Percentiles rank a stretch among this genome's conserved stretches.
phyloP scores from a whole-genome alignment of 768 basidiomycete genomes.

The Suillus placidus region DNA sequence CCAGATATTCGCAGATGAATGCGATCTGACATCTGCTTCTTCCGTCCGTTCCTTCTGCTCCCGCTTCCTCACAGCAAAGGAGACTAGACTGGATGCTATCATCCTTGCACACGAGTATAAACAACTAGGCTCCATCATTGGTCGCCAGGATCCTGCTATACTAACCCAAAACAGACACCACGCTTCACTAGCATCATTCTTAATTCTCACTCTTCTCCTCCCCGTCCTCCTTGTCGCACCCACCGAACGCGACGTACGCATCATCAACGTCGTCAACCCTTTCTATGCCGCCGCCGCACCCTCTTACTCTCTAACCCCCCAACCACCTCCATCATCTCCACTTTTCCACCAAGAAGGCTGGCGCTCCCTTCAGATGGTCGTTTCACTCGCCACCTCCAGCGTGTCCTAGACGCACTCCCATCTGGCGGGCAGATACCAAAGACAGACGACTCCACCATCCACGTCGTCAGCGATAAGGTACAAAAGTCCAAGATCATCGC shows the following conservation, averaged over 20 bases:
- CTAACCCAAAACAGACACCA: constrained; percentile 47
- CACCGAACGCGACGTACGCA: constrained; percentile 87
- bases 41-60: constrained; percentile 75
- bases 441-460: constrained; percentile 34
- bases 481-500: constrained; percentile 78
- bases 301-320: constrained; percentile 35
- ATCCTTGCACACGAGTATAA: constrained; percentile 79
- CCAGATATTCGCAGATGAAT: constrained; percentile 78
- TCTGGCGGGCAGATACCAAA: constrained; percentile 54
- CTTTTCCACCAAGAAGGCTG: constrained; percentile 63
- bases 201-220: constrained; percentile 77
- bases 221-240: constrained; percentile 82
- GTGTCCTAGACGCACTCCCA: constrained; percentile 81
- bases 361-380: constrained; percentile 60
- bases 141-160: constrained; percentile 28
- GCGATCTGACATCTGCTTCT: constrained; percentile 66
- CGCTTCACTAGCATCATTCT: constrained; percentile 69
- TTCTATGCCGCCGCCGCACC: constrained; percentile 83
- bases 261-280: constrained; percentile 84
- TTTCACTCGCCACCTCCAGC: constrained; percentile 79
- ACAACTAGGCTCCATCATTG: constrained; percentile 56
- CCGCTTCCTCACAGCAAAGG: constrained; percentile 63
- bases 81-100: constrained; percentile 75
- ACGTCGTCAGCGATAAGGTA: constrained; percentile 42
- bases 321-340: constrained; percentile 28